Conservation (phyloP, 768 basidiomycete genomes). For the Mycena indigotica region DNA sequence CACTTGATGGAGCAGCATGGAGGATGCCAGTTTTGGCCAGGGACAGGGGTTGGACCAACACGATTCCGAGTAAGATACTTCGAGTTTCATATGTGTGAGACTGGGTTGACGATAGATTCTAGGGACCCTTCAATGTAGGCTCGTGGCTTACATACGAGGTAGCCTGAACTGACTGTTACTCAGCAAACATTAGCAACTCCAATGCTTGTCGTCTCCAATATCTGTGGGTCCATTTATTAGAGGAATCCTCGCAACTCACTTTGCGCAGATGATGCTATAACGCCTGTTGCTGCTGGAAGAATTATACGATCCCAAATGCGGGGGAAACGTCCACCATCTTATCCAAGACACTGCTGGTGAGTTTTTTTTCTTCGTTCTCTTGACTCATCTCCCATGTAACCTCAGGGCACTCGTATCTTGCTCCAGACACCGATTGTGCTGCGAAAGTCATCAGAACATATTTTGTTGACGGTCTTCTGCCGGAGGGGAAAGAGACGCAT, state of each 20-base stretch:
- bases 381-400: not conserved
- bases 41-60: conserved; percentile 16
- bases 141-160: not conserved
- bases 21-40: conserved; percentile 23
- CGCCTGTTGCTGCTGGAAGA: not conserved
- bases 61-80: conserved; percentile 13
- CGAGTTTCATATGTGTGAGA: not conserved
- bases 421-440: conserved; percentile 15
- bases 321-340: not conserved
- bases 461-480: conserved; percentile 12
- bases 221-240: conserved; percentile 1
- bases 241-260: not conserved
- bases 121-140: conserved; percentile 22
- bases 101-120: not conserved
- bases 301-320: not conserved
- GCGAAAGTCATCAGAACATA: conserved; percentile 8
- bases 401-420: conserved; percentile 19
- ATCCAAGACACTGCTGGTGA: not conserved
- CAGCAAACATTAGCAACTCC: conserved; percentile 22
- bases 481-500: not conserved
- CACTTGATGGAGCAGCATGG: conserved; percentile 24
- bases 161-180: not conserved
- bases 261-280: not conserved
- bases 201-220: conserved; percentile 16
- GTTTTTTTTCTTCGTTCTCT: not conserved